phyloP scores from a whole-genome alignment of 768 basidiomycete genomes.

The Boletellus sp. region DNA sequence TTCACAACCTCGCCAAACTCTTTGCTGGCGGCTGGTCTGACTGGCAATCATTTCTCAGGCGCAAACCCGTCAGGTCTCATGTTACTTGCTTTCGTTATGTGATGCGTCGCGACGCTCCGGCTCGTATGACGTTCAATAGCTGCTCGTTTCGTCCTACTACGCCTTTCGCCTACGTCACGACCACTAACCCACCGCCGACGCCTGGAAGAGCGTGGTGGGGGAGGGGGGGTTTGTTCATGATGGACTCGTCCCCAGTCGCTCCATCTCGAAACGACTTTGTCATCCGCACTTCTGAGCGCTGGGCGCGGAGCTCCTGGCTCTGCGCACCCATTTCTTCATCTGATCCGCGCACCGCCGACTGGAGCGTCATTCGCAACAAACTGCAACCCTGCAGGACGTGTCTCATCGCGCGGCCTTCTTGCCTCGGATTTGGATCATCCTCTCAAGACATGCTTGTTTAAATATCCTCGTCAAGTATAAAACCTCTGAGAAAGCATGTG shows the following conservation, averaged over 20 bases:
- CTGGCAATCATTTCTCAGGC: neutral
- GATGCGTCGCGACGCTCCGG: neutral
- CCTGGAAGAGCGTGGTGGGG: neutral
- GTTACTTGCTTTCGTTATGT: neutral
- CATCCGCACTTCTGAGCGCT: neutral
- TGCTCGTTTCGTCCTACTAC: neutral
- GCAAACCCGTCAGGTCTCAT: neutral
- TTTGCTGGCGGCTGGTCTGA: neutral
- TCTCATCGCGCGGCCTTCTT: neutral
- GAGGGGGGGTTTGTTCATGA: neutral
- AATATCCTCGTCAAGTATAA: neutral
- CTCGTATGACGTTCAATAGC: neutral
- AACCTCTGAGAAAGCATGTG: neutral
- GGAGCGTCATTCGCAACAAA: conserved; percentile 1
- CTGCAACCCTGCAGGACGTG: conserved; percentile 3
- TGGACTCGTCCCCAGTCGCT: neutral
- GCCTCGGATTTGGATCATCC: neutral
- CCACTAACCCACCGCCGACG: too few species aligned
- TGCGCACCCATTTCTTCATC: conserved; percentile 14
- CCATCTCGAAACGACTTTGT: neutral
- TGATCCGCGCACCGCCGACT: conserved; percentile 15
- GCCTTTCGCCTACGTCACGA: too few species aligned
- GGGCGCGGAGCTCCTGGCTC: conserved; percentile 6
- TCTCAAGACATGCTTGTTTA: neutral
- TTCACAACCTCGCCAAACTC: too few species aligned